These are phyloP conservation scores for Trametes cingulata DNA, from an alignment of 768 basidiomycete species.

Conservation along the genomic window DNA sequence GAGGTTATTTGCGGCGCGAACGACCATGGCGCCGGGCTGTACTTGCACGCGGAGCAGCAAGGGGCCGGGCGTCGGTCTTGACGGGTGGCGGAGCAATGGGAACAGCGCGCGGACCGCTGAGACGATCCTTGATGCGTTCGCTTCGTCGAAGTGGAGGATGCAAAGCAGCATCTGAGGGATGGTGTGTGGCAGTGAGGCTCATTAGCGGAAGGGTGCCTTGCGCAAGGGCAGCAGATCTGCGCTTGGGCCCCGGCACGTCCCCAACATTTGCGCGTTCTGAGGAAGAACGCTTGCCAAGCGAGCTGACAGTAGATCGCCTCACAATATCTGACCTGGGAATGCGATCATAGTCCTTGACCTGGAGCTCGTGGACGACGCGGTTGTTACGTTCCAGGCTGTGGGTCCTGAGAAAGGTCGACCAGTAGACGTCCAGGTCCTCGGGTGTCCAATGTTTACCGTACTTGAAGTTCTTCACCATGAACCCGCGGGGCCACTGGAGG, in stretches of 20 bases:
- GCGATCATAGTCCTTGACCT: not conserved
- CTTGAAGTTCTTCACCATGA: not conserved
- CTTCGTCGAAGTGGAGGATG: not conserved
- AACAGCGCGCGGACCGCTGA: not conserved
- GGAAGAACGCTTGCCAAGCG: not conserved
- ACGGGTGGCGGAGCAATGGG: no score
- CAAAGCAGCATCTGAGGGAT: no score
- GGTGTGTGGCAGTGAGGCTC: no score
- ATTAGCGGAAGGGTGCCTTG: not conserved
- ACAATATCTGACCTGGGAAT: not conserved
- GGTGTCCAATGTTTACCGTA: not conserved
- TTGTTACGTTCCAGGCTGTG: not conserved
- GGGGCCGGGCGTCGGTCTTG: no score
- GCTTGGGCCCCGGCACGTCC: no score
- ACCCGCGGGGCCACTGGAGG: not conserved
- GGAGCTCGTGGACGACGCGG: not conserved
- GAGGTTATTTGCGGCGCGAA: no score
- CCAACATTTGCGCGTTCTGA: not conserved
- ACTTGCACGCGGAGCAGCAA: no score
- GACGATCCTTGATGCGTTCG: not conserved
- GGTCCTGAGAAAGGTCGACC: slow-evolving; percentile 1
- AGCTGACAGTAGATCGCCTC: no score
- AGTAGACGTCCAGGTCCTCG: not conserved
- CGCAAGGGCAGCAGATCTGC: no score
- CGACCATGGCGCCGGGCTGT: no score